These are phyloP conservation scores for Aspergillus brunneoviolaceus DNA, from an alignment of 2,329 filamentous ascomycete genomes.

Conservation along the genomic window DNA sequence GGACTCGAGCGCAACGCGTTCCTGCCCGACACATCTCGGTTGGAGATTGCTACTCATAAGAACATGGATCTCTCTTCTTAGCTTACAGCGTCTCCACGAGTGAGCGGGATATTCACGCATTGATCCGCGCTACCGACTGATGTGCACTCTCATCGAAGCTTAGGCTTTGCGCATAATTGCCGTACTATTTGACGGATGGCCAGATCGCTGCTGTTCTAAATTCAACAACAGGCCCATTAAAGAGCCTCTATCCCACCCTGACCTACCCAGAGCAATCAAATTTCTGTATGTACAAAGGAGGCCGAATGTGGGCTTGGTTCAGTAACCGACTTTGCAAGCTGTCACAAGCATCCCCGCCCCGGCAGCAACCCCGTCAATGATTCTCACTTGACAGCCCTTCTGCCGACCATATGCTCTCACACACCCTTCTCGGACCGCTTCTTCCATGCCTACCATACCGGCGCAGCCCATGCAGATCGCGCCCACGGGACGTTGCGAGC, in stretches of 20 bases:
- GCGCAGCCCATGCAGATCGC: slow-evolving; percentile 85
- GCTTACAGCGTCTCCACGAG: background rate
- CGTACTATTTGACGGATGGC: background rate
- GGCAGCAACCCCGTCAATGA: slow-evolving; percentile 68
- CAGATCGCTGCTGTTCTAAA: background rate
- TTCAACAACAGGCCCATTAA: background rate
- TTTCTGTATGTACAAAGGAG: background rate
- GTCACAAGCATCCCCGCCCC: slow-evolving; percentile 38
- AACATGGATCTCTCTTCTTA: background rate
- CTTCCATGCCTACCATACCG: slow-evolving; percentile 84
- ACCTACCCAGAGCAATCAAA: background rate
- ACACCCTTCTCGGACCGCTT: slow-evolving; percentile 70
- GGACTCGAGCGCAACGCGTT: background rate
- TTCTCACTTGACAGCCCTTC: slow-evolving; percentile 59
- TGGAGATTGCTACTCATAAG: background rate
- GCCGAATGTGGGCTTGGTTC: background rate
- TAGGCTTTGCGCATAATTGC: background rate
- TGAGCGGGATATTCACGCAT: background rate
- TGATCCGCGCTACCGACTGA: background rate
- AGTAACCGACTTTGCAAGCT: slow-evolving; percentile 40
- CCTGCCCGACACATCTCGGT: no score
- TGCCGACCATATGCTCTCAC: slow-evolving; percentile 62
- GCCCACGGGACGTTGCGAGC: slow-evolving; percentile 51
- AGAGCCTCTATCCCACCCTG: background rate
- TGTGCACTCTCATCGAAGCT: background rate